Percentiles rank a stretch among this genome's conserved stretches.
phyloP scores from a whole-genome alignment of 805 yeast species.

The Saccharomycopsis amapae region DNA sequence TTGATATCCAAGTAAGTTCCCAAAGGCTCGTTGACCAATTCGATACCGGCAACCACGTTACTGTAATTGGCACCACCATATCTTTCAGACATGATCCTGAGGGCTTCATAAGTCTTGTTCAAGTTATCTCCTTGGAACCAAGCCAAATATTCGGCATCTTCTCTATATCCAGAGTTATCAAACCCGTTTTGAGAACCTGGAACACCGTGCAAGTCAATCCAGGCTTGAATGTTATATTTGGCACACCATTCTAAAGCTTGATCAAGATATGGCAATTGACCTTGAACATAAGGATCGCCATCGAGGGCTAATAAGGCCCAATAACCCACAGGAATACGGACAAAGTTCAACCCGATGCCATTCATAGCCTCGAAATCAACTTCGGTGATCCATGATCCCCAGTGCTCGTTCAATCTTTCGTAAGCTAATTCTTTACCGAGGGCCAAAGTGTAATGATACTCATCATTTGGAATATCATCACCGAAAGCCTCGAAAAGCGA shows the following conservation, averaged over 20 bases:
- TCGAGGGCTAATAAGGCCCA: constrained; percentile 49
- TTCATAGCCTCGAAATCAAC: constrained; percentile 47
- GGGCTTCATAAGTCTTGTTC: constrained; percentile 42
- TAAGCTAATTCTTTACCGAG: constrained; percentile 44
- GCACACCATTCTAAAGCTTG: constrained; percentile 64
- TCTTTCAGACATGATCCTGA: constrained; percentile 42
- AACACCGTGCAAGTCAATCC: constrained; percentile 74
- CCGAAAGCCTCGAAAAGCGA: constrained; percentile 43
- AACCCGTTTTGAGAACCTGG: constrained; percentile 87
- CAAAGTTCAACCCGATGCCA: constrained; percentile 53
- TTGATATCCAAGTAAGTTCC: constrained; percentile 44
- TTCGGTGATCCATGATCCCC: constrained; percentile 53
- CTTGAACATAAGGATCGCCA: constrained; percentile 58
- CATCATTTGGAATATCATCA: constrained; percentile 48
- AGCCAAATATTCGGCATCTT: constrained; percentile 31
- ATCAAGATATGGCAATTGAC: constrained; percentile 58
- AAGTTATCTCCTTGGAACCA: constrained; percentile 41
- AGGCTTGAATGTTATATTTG: constrained; percentile 50
- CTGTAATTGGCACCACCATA: constrained; percentile 43
- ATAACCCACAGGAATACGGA: constrained; percentile 74
- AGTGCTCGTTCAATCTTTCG: constrained; percentile 41
- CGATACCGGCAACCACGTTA: constrained; percentile 62
- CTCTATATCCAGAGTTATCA: constrained; percentile 70
- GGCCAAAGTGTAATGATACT: constrained; percentile 43
- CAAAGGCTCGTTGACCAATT: constrained; percentile 67